phyloP scores from a whole-genome alignment of 2,329 filamentous ascomycete genomes.

The Microdochium paspali region DNA sequence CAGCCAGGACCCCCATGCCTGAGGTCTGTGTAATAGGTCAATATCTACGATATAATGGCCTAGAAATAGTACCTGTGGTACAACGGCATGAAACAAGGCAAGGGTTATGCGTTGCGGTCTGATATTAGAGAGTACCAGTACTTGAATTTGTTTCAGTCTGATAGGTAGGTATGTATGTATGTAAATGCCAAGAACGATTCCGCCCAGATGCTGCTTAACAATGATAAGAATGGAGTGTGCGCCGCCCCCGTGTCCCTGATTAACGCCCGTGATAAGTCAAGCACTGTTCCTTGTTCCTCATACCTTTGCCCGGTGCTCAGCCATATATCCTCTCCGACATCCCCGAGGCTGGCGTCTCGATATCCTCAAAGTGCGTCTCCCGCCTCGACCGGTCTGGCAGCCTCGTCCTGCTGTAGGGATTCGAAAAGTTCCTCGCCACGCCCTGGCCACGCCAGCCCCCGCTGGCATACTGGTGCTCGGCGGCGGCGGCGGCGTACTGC shows the following conservation, averaged over 20 bases:
- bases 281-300: background rate
- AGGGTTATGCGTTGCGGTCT: background rate
- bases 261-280: background rate
- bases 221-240: too few species aligned
- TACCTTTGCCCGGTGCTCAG: background rate
- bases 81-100: background rate
- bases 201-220: too few species aligned
- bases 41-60: background rate
- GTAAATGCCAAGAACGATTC: background rate
- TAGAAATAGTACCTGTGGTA: background rate
- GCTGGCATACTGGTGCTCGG: background rate
- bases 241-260: too few species aligned
- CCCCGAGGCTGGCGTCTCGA: background rate
- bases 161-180: too few species aligned
- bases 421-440: background rate
- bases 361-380: background rate
- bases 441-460: background rate
- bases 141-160: background rate
- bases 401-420: background rate
- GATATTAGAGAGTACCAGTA: background rate
- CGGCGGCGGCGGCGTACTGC: background rate
- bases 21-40: too few species aligned
- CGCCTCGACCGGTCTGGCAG: background rate
- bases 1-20: too few species aligned
- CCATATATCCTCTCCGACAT: conserved; percentile 1